These are phyloP conservation scores for Candida nanaspora DNA, from an alignment of 805 yeast genomes.

Conservation along the genomic window DNA sequence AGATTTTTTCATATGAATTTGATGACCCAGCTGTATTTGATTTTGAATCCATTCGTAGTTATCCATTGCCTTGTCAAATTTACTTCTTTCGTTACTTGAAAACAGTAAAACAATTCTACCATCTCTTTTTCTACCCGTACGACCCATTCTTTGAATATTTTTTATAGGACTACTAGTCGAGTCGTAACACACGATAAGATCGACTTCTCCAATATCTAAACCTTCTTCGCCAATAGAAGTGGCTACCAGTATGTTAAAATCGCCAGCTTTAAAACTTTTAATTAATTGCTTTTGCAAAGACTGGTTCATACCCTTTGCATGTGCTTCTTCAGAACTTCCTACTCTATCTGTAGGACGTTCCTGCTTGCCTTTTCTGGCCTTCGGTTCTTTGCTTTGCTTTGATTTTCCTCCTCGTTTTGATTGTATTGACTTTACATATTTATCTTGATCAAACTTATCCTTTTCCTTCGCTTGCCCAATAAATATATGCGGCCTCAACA, in stretches of 20 bases:
- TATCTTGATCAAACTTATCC: constrained; percentile 57
- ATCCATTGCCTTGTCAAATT: constrained; percentile 77
- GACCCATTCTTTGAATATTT: constrained; percentile 92
- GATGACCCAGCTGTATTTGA: constrained; percentile 45
- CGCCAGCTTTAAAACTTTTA: constrained; percentile 63
- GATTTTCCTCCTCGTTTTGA: constrained; percentile 35
- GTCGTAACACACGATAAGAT: constrained; percentile 85
- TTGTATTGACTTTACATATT: constrained; percentile 34
- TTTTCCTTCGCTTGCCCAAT: constrained; percentile 85
- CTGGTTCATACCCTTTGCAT: constrained; percentile 82
- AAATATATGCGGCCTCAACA: constrained; percentile 69
- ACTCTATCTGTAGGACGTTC: constrained; percentile 29
- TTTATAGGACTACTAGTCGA: constrained; percentile 91
- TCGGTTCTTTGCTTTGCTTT: constrained; percentile 24
- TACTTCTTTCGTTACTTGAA: constrained; percentile 68
- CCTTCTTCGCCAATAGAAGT: constrained; percentile 99
- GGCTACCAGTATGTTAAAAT: constrained; percentile 77
- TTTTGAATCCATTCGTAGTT: constrained; percentile 76
- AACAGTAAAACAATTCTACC: constrained; percentile 75
- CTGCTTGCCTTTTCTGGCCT: constrained; percentile 11
- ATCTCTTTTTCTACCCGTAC: constrained; percentile 93
- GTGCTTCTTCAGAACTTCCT: constrained; percentile 70
- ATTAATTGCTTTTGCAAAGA: constrained; percentile 78
- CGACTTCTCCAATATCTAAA: constrained; percentile 96
- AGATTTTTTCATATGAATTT: constrained; percentile 37